Base-by-base conservation (phyloP, 495 filamentous ascomycete genomes). In the Aspergillus kassunensis region DNA sequence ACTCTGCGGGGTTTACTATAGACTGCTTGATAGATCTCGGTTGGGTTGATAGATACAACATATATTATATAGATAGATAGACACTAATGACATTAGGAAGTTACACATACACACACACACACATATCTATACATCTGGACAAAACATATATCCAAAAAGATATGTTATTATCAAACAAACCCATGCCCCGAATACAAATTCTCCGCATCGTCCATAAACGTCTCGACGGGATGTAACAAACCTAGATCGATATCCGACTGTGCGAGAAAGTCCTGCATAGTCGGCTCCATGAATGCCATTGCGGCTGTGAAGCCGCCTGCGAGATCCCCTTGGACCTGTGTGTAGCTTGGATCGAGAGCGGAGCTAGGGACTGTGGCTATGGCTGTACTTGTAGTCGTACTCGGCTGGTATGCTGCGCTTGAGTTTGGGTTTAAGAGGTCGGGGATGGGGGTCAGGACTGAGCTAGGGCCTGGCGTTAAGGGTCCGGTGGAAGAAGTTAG, bases 271-370 rank as follows among this genome's bases (percentile, higher is more conserved):
- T 73, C 67, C 53, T 74, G 69, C 71, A 74, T 74, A 6, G 70
- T 74, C 30, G 71, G 71, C 45, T 74, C 70, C 45, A 74, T 46
- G 35, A 74, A 74, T 18, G 71, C 63, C 71, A 74, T 74, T 29
- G 68, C 69, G 0, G 71, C 73, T 25, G 70, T 73, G 47, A 72
- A 72, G 34, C 70, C 70, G 47, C 41, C 36, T 46, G 41, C 15
- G 31, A 35, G 16, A 41, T 44, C 9, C 4, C 37, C 25, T 25
- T 30, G 34, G 12, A 3, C 31, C 18, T 10, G 30, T 24, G 18
- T 33, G 9, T 44, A n/a, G 40, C 18, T 18, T 20, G 27, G 44
- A 10, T 23, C 25, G 6, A 13, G 5, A 12, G n/a, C 12, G 39
- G 5, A 16, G 5, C 27, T 30, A 16, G n/a, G n/a, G n/a, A n/a